Evolutionary conservation across 805 yeast species (phyloP).

Genomic region (Myxozyma melibiosi): DNA sequence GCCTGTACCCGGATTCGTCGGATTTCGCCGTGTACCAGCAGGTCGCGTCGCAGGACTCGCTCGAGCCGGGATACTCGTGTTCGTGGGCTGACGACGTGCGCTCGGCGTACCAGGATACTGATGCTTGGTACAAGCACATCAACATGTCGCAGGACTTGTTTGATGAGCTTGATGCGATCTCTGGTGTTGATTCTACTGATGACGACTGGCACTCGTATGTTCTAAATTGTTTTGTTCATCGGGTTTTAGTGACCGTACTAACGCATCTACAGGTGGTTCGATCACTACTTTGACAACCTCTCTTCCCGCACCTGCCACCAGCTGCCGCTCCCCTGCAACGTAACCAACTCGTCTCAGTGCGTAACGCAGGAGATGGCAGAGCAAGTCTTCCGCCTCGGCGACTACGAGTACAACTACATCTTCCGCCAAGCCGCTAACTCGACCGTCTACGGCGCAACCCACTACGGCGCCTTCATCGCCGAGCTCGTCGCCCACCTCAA

Average conservation of each 20-base stretch:
- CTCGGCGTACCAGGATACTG: conserved; percentile 38
- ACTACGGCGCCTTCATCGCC: conserved; percentile 45
- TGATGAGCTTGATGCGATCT: conserved; percentile 45
- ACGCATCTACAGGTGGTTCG: conserved; percentile 36
- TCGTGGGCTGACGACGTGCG: conserved; percentile 40
- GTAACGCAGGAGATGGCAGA: conserved; percentile 43
- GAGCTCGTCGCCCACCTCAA: conserved; percentile 44
- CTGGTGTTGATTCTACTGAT: conserved; percentile 36
- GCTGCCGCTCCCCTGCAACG: conserved; percentile 43
- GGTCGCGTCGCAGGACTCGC: conserved; percentile 41
- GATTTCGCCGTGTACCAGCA: conserved; percentile 43
- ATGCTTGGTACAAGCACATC: conserved; percentile 46
- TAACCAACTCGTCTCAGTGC: conserved; percentile 37
- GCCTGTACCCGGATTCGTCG: conserved; percentile 44
- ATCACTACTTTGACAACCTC: conserved; percentile 50
- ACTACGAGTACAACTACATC: conserved; percentile 50
- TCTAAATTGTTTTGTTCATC: neutral
- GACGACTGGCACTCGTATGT: conserved; percentile 22
- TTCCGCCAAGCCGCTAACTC: conserved; percentile 44
- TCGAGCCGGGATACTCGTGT: conserved; percentile 46
- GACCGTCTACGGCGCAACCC: conserved; percentile 43
- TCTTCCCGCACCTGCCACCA: conserved; percentile 47
- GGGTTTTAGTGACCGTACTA: neutral
- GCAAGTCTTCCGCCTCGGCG: conserved; percentile 49
- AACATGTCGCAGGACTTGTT: conserved; percentile 45